phyloP scores from a whole-genome alignment of 1,284 basidiomycete species.

The Malassezia nana region DNA sequence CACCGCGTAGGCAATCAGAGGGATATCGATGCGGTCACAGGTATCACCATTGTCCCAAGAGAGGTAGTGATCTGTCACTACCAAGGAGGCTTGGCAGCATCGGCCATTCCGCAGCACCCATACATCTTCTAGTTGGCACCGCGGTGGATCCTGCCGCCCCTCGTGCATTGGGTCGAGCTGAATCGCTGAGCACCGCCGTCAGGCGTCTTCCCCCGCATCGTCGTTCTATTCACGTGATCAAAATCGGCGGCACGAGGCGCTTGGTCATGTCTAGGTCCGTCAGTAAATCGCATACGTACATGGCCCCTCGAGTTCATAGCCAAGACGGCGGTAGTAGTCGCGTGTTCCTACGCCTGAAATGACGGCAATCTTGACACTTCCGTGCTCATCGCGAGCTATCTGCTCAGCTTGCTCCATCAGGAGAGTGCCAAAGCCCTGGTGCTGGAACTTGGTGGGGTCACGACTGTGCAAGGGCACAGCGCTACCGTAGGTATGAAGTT shows the following conservation, averaged over 20 bases:
- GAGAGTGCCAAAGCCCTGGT: conserved; percentile 83
- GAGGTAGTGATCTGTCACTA: conserved; percentile 8
- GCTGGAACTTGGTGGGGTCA: conserved; percentile 72
- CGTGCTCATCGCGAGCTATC: conserved; percentile 96
- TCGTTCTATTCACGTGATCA: conserved; percentile 5
- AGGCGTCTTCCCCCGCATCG: not conserved
- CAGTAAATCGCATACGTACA: conserved; percentile 49
- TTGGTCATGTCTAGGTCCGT: conserved; percentile 18
- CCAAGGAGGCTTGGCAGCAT: not conserved
- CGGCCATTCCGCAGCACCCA: not conserved
- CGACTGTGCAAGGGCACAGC: conserved; percentile 93
- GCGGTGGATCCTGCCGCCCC: not conserved
- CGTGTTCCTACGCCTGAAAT: conserved; percentile 92
- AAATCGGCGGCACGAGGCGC: not conserved
- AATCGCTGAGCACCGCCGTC: not conserved
- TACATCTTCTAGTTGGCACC: not conserved
- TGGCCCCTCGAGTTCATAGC: conserved; percentile 87
- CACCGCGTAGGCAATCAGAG: conserved; percentile 11
- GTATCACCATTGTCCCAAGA: not conserved
- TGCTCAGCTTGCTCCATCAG: conserved; percentile 99
- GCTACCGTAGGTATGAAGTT: conserved; percentile 97
- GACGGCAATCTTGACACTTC: conserved; percentile 83
- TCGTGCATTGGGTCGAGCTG: not conserved
- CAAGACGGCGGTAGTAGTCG: conserved; percentile 85
- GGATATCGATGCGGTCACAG: not conserved